phyloP scores from a whole-genome alignment of 139 green algal genomes.

The Auxenochlorella pyrenoidosa region DNA sequence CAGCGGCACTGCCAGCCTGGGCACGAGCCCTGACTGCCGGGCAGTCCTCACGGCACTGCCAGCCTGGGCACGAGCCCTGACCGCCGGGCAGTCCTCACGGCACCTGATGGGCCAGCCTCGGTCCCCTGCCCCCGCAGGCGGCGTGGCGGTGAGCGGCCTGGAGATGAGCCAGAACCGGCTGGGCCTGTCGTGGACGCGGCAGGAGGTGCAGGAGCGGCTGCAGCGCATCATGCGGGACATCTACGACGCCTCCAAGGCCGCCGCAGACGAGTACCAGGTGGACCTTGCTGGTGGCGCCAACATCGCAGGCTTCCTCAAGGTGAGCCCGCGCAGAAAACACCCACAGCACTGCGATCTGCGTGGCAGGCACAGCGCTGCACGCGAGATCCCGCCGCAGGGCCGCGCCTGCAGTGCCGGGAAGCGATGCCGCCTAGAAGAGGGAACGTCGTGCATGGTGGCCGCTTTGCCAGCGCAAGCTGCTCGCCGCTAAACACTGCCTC shows the following conservation, averaged over 20 bases:
- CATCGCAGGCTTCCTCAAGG: conserved; percentile 27
- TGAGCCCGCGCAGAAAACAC: no score
- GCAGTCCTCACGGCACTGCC: neutral
- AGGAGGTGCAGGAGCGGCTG: conserved; percentile 19
- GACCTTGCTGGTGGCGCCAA: conserved; percentile 19
- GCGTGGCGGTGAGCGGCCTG: conserved; percentile 82
- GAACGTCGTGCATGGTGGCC: no score
- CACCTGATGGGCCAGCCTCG: neutral
- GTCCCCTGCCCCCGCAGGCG: conserved; percentile 47
- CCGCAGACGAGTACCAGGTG: neutral
- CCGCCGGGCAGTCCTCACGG: neutral
- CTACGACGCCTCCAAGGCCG: conserved; percentile 7
- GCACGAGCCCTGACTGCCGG: neutral
- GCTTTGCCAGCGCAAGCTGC: no score
- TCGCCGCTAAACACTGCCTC: no score
- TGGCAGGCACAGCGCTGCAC: no score
- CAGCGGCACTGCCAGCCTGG: neutral
- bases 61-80: neutral
- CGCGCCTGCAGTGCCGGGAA: no score
- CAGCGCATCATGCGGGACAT: conserved; percentile 31
- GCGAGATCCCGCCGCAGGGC: no score
- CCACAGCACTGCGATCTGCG: no score
- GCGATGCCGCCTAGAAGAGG: no score
- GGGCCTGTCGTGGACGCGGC: conserved; percentile 7
- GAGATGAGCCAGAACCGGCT: conserved; percentile 89